Evolutionary conservation across 2,329 filamentous ascomycete species (phyloP), one percentile per base, ranked within the genome.

Genomic region (Helicocarpus griseus): DNA sequence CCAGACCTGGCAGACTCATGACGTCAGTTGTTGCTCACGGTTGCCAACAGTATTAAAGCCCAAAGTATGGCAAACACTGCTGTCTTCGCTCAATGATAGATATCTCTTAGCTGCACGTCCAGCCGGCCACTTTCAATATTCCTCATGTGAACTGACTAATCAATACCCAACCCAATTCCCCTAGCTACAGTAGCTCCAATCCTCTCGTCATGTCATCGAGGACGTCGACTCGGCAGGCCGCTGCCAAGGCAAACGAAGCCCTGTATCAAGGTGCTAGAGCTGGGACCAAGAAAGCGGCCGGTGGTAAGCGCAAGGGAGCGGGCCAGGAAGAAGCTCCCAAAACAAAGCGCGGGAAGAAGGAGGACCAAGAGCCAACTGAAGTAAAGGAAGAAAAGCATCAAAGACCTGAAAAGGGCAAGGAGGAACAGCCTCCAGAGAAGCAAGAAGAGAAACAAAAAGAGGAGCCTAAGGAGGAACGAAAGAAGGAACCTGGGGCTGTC

Each of bases 191-290:
- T 7, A 36, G 29, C 13, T 47, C 6, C 36, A 13, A 24, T 7
- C 9, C 14, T 9, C 13, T 36, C 21, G 60, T 48, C 29, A 68
- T 70, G 54, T n/a, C 60, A 11, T 61, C 62, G 41, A 59, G 69
- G 54, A 66, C 68, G 40, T 74, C 71, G 4, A 65, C 69, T 14
- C 69, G 72, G 29, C 63, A 70, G 54, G 70, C 71, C 4, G 70
- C 70, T 7, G 64, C 65, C 46, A 72, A 72, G 57, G 70, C 71
- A 29, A 71, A 71, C 51, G 63, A 72, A 54, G 67, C 70, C 67
- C 69, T 52, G 54, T 63, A 45, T 44, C 60, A 58, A 53, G 63
- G 60, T 51, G 59, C 60, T 43, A 68, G 64, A 51, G 57, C 52
- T 24, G 63, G 62, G 43, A 58, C 58, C 28, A 62, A 58, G 50